Evolutionary conservation across 176 grass and related monocot genomes (phyloP), one percentile per base, ranked within the genome.

Genomic region (Ananas comosus): DNA sequence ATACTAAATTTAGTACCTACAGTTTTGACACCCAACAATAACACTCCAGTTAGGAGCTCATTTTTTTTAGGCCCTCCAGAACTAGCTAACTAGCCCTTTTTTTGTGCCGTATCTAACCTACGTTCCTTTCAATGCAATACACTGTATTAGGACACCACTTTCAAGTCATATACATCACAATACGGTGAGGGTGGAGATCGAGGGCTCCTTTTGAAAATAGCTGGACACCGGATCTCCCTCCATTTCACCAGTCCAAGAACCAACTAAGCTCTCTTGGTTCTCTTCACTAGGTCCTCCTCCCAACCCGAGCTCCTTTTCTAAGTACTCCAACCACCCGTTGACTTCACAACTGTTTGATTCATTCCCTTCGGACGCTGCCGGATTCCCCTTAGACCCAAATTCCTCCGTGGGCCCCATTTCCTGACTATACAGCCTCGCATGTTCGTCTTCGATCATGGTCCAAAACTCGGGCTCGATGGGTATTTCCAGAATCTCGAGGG

Each of bases 281-380:
- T 59, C 56, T 18, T 18, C 56, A 17, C 13, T 18, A n/a, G n/a
- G n/a, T 10, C 7, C 14, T 22, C 10, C 56, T 10, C 56, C 16
- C 17, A 59, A 19, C 19, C 56, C 56, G 16, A 81, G 74, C 49
- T 81, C 72, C 63, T 68, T 63, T 54, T 81, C 79, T 17, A 81
- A 69, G 50, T 81, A 67, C 61, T 76, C 53, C 66, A 74, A 53
- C 71, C 71, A 81, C 13, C 70, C 64, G 16, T 9, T 52, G 2
- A 71, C 69, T 69, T 66, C 56, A 13, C 12, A 21, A 52, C 56
- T 18, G 11, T 67, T 66, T 53, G 53, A 68, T 49, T 51, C 51
- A 17, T 17, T 61, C 12, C 58, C 65, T 21, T 78, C 21, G 24
- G 13, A 42, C 13, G 24, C 47, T 18, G 23, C 6, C 11, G 58